Conservation (phyloP, 169 alveolate species). For the Eimeria sp. region DNA sequence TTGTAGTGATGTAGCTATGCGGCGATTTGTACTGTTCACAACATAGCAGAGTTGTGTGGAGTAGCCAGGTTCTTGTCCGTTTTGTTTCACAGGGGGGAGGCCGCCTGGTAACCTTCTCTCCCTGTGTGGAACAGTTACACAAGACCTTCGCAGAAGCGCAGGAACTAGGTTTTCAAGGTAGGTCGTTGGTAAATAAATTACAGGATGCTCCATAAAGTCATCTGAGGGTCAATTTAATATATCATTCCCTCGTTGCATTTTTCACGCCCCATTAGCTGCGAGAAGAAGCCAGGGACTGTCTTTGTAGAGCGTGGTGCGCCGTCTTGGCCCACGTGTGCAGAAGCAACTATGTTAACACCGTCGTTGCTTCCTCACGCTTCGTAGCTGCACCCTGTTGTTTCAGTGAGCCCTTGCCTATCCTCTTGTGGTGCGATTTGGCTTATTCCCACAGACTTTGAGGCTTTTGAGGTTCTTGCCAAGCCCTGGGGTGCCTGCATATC, state of each 20-base stretch:
- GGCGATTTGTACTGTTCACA: neutral
- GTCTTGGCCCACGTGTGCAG: neutral
- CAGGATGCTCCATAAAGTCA: neutral
- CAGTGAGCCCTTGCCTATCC: neutral
- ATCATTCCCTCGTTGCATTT: neutral
- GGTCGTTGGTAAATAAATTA: neutral
- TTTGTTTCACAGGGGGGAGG: constrained; percentile 83
- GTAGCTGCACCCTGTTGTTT: neutral
- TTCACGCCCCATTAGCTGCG: neutral
- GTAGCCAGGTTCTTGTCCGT: neutral
- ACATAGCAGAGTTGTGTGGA: neutral
- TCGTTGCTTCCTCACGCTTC: neutral
- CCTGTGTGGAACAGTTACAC: constrained; percentile 92
- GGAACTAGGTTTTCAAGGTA: constrained; percentile 71
- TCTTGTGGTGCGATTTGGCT: constrained; percentile 6
- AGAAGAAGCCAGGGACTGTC: neutral
- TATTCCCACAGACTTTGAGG: constrained; percentile 32
- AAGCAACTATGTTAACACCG: neutral
- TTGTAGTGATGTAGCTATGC: neutral
- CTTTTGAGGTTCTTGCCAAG: constrained; percentile 62
- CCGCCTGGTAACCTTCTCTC: constrained; percentile 91
- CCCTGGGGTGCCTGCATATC: constrained; percentile 73
- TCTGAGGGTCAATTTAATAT: neutral
- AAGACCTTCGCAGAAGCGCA: constrained; percentile 79
- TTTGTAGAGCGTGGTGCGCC: neutral